Conservation (phyloP, 2,329 filamentous ascomycete species). For the Neofusicoccum cordaticola region DNA sequence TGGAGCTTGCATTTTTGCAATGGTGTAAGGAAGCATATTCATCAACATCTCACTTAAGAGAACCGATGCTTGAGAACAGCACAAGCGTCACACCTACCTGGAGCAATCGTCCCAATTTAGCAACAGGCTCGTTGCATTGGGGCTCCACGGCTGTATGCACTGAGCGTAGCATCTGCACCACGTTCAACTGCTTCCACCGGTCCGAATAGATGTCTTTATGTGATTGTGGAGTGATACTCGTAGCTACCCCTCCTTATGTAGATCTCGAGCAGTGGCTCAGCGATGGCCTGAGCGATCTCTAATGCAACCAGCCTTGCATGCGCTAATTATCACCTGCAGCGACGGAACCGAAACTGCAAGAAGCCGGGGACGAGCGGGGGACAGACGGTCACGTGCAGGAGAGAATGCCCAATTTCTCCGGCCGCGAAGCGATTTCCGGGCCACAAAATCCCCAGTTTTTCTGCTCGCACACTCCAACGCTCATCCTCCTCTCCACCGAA, state of each 20-base stretch:
- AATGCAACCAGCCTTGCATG: not conserved
- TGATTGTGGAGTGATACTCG: not conserved
- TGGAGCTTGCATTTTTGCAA: not conserved
- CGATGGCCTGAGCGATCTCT: not conserved
- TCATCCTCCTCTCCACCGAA: not conserved
- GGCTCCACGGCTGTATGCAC: too few species aligned
- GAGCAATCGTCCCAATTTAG: not conserved
- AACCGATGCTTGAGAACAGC: not conserved
- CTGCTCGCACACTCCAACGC: not conserved
- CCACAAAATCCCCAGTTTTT: conserved; percentile 8
- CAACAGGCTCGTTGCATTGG: not conserved
- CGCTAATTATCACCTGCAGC: not conserved
- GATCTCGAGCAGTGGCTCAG: not conserved
- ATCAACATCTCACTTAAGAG: not conserved
- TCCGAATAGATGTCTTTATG: too few species aligned
- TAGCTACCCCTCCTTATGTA: not conserved
- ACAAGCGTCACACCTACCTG: not conserved
- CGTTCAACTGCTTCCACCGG: not conserved
- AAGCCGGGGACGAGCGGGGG: not conserved
- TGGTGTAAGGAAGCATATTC: too few species aligned
- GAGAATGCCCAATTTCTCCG: not conserved
- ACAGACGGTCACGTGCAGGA: not conserved
- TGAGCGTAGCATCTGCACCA: not conserved
- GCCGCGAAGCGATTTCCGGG: conserved; percentile 12
- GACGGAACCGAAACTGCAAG: not conserved